These are phyloP conservation scores for Gliomastix tumulicola DNA, from an alignment of 2,329 filamentous ascomycete species.

Conservation along the genomic window DNA sequence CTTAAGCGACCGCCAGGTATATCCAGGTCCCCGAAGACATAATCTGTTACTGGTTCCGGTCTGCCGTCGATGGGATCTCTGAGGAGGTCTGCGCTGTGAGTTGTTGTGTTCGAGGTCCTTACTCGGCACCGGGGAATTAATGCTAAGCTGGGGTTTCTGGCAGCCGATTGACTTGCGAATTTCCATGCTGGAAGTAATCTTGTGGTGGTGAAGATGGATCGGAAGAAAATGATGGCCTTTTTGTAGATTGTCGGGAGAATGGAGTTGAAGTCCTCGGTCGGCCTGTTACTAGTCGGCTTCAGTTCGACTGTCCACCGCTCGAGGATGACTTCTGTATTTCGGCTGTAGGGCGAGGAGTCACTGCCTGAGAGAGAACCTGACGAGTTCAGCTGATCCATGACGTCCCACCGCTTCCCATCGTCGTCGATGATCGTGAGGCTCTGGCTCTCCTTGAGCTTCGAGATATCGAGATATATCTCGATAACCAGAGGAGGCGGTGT, in stretches of 20 bases:
- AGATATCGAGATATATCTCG: slow-evolving; percentile 81
- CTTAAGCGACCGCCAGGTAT: slow-evolving; percentile 80
- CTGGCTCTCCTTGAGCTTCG: slow-evolving; percentile 73
- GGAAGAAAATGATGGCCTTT: slow-evolving; percentile 90
- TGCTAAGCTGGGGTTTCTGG: slow-evolving; percentile 60
- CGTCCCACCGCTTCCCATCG: slow-evolving; percentile 87
- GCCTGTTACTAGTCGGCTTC: slow-evolving; percentile 42
- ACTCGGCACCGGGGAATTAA: slow-evolving; percentile 79
- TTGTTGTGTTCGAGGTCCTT: slow-evolving; percentile 49
- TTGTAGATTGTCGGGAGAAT: slow-evolving; percentile 88
- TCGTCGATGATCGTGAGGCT: slow-evolving; percentile 85
- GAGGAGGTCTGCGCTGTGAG: slow-evolving; percentile 59
- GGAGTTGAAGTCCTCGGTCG: slow-evolving; percentile 51
- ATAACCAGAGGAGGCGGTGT: slow-evolving; percentile 79
- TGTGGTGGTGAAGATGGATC: slow-evolving; percentile 76
- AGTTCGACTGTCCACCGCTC: slow-evolving; percentile 89
- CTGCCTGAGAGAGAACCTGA: slow-evolving; percentile 47
- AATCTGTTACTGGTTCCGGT: slow-evolving; percentile 54
- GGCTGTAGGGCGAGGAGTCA: slow-evolving; percentile 31
- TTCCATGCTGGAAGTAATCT: slow-evolving; percentile 83
- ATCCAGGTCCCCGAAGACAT: slow-evolving; percentile 76
- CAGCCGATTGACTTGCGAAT: slow-evolving; percentile 65
- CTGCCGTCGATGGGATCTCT: slow-evolving; percentile 27
- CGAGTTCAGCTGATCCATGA: slow-evolving; percentile 70
- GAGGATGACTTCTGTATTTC: slow-evolving; percentile 68